Percentiles rank a stretch among this genome's conserved stretches.
Evolutionary conservation across 2,329 filamentous ascomycete genomes (phyloP).

Genomic region (Ophiostoma perfectum): DNA sequence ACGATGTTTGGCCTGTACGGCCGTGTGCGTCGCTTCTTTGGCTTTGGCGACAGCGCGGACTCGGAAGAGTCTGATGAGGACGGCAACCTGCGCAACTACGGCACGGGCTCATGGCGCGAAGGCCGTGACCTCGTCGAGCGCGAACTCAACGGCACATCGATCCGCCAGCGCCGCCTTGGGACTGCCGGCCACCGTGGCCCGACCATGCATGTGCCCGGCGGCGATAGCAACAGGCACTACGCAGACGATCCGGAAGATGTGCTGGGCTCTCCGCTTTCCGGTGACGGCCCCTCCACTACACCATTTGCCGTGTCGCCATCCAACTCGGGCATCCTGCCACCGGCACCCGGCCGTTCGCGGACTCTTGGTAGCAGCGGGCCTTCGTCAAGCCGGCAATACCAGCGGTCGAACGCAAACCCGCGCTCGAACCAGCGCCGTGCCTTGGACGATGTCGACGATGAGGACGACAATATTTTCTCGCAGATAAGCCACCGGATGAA

Average conservation of each 20-base stretch:
- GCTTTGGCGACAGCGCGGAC: conserved; percentile 73
- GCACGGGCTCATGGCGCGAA: conserved; percentile 83
- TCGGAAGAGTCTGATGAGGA: conserved; percentile 68
- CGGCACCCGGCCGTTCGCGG: conserved; percentile 25
- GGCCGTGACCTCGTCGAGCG: conserved; percentile 85
- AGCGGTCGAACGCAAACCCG: not conserved
- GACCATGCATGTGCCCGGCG: conserved; percentile 34
- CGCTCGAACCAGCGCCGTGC: not conserved
- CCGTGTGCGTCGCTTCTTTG: conserved; percentile 64
- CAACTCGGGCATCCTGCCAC: conserved; percentile 25
- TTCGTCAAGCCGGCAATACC: conserved; percentile 13
- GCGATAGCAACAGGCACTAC: conserved; percentile 34
- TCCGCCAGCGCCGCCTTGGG: conserved; percentile 46
- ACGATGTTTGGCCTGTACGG: conserved; percentile 88
- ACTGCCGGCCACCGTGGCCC: conserved; percentile 31
- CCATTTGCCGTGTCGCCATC: conserved; percentile 41
- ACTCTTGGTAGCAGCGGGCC: conserved; percentile 29
- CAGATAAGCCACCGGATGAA: conserved; percentile 78
- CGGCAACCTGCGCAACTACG: conserved; percentile 55
- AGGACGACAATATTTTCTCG: conserved; percentile 77
- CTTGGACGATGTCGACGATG: conserved; percentile 45
- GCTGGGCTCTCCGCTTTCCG: conserved; percentile 8
- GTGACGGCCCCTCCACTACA: conserved; percentile 36
- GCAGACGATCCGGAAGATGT: conserved; percentile 19
- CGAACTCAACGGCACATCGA: conserved; percentile 64